Base-by-base conservation (phyloP, 2,329 filamentous ascomycete genomes). In the Xylaria sp. region DNA sequence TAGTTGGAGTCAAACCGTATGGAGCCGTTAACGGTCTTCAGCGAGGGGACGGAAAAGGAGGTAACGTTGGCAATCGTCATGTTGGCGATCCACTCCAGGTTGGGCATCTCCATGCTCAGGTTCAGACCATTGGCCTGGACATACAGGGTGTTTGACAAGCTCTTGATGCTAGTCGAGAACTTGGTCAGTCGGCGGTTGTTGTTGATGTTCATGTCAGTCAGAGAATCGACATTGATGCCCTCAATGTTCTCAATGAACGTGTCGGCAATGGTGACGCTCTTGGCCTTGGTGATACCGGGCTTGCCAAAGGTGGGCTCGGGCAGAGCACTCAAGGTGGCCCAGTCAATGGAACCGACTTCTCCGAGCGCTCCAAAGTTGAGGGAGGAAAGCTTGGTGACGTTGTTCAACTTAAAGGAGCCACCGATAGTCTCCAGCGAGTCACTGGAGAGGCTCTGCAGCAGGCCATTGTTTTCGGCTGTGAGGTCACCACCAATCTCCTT, bases 1-100 rank as follows among this genome's bases (percentile, higher is more conserved):
- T 81, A 83, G 85, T 92, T 93, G 69, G 85, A 87, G 78, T 91
- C 91, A 72, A 97, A 90, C 69, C 89, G 89, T 68, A 96, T 81
- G 53, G 91, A 91, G 68, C 88, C 86, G 72, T 88, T 90, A 66
- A 96, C 84, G 47, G 77, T 77, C 63, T 81, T 73, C 51, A 99
- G 85, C 19, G 87, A 85, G 39, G 93, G 91, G 39, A 92, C 79
- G 42, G 77, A 78, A 73, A 97, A 83, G 61, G 77, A 81, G 68
- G 87, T 88, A 73, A 91, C 86, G 77, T 94, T 93, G 72, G 86
- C 82, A 77, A 94, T 86, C 57, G 88, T 91, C 78, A 93, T 83
- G 81, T 93, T 91, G 75, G 84, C 84, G 64, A 91, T 90, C 76
- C 82, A 85, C 70, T 85, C 76, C 22, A 99, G 85, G 76, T 92